A percentile compares a stretch with the other conserved stretches of the same genome.
phyloP scores from a whole-genome alignment of 139 green algal genomes.

The Prasinococcaceae sp. region DNA sequence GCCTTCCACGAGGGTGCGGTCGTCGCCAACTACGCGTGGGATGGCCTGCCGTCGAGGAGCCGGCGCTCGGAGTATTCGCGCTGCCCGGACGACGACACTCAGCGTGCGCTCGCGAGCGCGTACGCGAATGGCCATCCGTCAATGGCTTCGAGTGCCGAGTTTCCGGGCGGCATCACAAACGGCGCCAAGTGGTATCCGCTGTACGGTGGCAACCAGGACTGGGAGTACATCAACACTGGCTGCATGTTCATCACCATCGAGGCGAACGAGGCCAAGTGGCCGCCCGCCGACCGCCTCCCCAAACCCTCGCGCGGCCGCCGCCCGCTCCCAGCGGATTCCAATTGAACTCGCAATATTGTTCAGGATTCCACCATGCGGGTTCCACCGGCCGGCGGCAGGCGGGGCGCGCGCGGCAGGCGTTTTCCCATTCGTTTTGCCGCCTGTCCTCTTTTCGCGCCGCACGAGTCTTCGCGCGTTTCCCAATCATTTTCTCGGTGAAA shows the following conservation, averaged over 20 bases:
- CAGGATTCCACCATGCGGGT: no score
- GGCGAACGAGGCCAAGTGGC: slow-evolving; percentile 61
- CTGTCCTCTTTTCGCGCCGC: no score
- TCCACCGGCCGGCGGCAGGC: no score
- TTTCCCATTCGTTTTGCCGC: no score
- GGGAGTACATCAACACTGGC: slow-evolving; percentile 58
- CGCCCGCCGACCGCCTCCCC: slow-evolving; percentile 9
- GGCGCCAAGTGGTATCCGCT: slow-evolving; percentile 83
- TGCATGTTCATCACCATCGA: slow-evolving; percentile 83
- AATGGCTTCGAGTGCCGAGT: slow-evolving; percentile 47
- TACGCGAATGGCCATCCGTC: slow-evolving; percentile 50
- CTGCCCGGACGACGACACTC: slow-evolving; percentile 60
- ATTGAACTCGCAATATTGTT: no score
- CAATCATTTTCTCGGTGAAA: no score
- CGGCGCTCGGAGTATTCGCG: slow-evolving; percentile 33
- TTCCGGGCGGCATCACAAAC: slow-evolving; percentile 70
- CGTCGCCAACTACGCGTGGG: slow-evolving; percentile 38
- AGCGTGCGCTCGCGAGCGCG: slow-evolving; percentile 41
- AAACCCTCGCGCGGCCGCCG: no score
- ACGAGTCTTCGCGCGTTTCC: no score
- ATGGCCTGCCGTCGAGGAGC: slow-evolving; percentile 23
- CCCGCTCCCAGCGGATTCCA: no score
- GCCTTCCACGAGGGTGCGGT: slow-evolving; percentile 34
- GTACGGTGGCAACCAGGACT: slow-evolving; percentile 62
- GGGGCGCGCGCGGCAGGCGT: no score